Base-by-base conservation (phyloP, 2,329 filamentous ascomycete species). In the Nectriaceae sp. region DNA sequence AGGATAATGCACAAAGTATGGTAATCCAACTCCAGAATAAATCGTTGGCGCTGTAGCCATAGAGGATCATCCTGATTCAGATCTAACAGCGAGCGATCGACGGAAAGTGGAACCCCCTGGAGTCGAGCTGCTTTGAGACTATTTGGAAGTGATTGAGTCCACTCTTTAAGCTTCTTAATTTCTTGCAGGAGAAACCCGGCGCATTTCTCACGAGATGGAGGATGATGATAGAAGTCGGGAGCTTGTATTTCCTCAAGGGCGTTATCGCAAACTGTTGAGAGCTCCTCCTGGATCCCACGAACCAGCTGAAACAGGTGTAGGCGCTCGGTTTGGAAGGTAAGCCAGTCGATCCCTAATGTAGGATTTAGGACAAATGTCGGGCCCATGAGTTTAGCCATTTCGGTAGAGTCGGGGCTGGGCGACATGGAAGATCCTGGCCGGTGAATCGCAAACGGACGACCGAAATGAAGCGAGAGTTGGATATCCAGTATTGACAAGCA, bases 21-120 rank as follows among this genome's bases (percentile, higher is more conserved):
- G 42, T 76, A 76, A 19, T 70, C 58, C 1, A 75, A 54, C 48
- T 77, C 74, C 1, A 77, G 62, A 4, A 72, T 56, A 0, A 77
- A 54, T 2, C 73, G 72, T 24, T 67, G 64, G 11, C 62, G 66
- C 49, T 75, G 72, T 3, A 76, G 57, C 73, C 74, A 76, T 2
- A 65, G 48, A 3, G 74, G 72, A 3, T 70, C 66, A 2, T 65
- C 64, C 29, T 68, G 70, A 24, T 52, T 55, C 15, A 67, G 54
- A 19, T 65, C 49, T 6, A 67, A 47, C 1, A 49, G 42, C 1
- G 70, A 67, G 5, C 59, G 54, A 38, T 75, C 70, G 1, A 66
- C 69, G 1, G 73, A 74, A 43, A 74, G 66, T 1, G 70, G 61
- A 0, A 68, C 64, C 5, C 57, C 58, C 11, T 65, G 56, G 20